phyloP scores from a whole-genome alignment of 2,329 filamentous ascomycete species.

The Fusarium marasasianum region DNA sequence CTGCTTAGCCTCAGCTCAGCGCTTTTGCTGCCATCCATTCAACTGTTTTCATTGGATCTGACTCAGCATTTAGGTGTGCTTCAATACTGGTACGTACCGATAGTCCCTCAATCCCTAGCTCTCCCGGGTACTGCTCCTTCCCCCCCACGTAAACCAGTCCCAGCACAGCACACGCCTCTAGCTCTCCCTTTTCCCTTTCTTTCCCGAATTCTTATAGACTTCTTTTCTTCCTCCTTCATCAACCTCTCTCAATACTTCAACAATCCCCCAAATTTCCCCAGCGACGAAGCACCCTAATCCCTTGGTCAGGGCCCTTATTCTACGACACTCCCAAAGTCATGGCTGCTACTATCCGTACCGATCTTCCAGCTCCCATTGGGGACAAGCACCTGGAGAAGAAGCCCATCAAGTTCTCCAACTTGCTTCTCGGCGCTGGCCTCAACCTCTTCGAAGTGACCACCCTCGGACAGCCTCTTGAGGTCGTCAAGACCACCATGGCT shows the following conservation, averaged over 20 bases:
- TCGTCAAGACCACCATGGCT: slow-evolving; percentile 99
- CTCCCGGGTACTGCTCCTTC: slow-evolving; percentile 12
- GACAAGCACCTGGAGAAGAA: slow-evolving; percentile 87
- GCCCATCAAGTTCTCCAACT: slow-evolving; percentile 99
- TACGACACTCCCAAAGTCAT: slow-evolving; percentile 65
- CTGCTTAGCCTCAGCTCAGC: slow-evolving; percentile 22
- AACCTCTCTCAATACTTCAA: slow-evolving; percentile 27
- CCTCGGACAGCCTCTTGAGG: slow-evolving; percentile 85
- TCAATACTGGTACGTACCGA: slow-evolving; percentile 10
- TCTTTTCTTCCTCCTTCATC: slow-evolving; percentile 19
- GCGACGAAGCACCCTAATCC: slow-evolving; percentile 91
- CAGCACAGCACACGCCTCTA: slow-evolving; percentile 36
- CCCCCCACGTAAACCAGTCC: slow-evolving; percentile 27
- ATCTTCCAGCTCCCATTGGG: slow-evolving; percentile 61
- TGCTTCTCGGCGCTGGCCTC: slow-evolving; percentile 91
- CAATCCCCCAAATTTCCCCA: slow-evolving; percentile 34
- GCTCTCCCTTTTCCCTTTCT: slow-evolving; percentile 26
- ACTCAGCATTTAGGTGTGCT: slow-evolving; percentile 25
- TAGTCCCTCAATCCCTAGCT: slow-evolving; percentile 6
- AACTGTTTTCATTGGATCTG: slow-evolving; percentile 28
- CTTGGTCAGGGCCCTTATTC: slow-evolving; percentile 92
- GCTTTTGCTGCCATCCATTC: slow-evolving; percentile 19
- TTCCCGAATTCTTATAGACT: slow-evolving; percentile 10
- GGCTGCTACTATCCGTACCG: slow-evolving; percentile 69
- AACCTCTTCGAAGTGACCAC: slow-evolving; percentile 91